phyloP scores from a whole-genome alignment of 2,329 filamentous ascomycete genomes.

The Aspergillus amoenus region DNA sequence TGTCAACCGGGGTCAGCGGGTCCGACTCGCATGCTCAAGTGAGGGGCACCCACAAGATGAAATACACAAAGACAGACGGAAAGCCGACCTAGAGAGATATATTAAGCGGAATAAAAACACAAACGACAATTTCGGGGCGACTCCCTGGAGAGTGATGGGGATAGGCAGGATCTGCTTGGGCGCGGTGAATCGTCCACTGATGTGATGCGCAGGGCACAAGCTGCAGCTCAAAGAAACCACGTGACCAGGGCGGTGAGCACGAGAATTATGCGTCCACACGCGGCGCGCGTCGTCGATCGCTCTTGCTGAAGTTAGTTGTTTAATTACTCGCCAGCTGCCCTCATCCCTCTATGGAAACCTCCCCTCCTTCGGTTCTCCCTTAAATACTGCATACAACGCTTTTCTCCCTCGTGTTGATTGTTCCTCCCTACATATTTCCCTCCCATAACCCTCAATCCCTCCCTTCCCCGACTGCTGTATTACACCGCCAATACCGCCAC shows the following conservation, averaged over 20 bases:
- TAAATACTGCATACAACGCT: slow-evolving; percentile 15
- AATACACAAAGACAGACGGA: background rate
- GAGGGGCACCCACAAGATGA: background rate
- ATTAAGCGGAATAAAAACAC: background rate
- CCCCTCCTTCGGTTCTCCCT: slow-evolving; percentile 20
- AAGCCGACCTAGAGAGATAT: background rate
- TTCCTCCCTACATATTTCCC: slow-evolving; percentile 4
- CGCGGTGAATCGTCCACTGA: background rate
- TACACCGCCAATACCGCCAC: slow-evolving; percentile 11
- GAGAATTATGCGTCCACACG: slow-evolving; percentile 26
- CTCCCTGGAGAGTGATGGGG: background rate
- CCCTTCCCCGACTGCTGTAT: background rate
- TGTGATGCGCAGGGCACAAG: slow-evolving; percentile 20
- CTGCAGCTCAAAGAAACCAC: slow-evolving; percentile 27
- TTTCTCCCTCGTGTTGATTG: slow-evolving; percentile 1
- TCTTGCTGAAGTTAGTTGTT: slow-evolving; percentile 15
- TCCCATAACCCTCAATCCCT: background rate
- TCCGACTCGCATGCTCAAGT: background rate
- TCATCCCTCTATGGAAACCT: slow-evolving; percentile 11
- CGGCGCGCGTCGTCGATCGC: slow-evolving; percentile 25
- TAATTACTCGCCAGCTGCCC: slow-evolving; percentile 18
- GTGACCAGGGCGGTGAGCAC: slow-evolving; percentile 33
- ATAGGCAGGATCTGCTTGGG: background rate
- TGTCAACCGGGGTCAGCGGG: slow-evolving; percentile 7
- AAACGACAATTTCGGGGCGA: background rate